Evolutionary conservation across 2,329 filamentous ascomycete genomes (phyloP), one percentile per base, ranked within the genome.

Genomic region (Coleophoma cylindrospora): DNA sequence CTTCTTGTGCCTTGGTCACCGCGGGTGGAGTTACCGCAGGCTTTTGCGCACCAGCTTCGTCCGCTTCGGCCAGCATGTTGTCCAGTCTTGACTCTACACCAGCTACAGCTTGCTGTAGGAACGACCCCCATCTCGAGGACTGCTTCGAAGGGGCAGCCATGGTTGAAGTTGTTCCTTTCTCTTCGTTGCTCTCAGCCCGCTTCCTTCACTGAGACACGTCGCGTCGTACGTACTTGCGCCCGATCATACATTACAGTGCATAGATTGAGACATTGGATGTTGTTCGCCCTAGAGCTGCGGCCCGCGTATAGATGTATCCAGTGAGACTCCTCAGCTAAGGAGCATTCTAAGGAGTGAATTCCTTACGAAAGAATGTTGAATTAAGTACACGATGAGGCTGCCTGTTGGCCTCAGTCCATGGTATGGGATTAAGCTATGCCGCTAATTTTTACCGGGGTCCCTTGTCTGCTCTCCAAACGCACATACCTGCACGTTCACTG

Each of bases 31-130:
- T 58, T 37, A 72, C 67, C 32, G 67, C 63, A 33, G 67, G 58
- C 51, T 69, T 71, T 49, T 65, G 46, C 70, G 73, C 46, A 70
- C 68, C 44, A 32, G 47, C 67, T 44, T 81, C 80, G 40, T 86
- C 83, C 49, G 89, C 84, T 58, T 96, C 91, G 48, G 90, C 84
- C 53, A 99, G 79, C 51, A 99, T 95, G 45, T 82, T 91, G 68
- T 99, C 94, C 52, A 99, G 80, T 40, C 89, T 84, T 52, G 91
- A 95, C 72, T 99, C 94, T 51, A 99, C 87, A 53, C 91, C 91
- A 49, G 91, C 91, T 53, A 97, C 90, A 56, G 92, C 91, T 69
- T 92, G 89, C 57, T 91, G 88, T 53, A 96, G 78, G 65, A 96
- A 86, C 33, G 83, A 83, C 43, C 86, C 87, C 87, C 87, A 91